Evolutionary conservation across 495 filamentous ascomycete species (phyloP).

Genomic region (Tuber borchii): DNA sequence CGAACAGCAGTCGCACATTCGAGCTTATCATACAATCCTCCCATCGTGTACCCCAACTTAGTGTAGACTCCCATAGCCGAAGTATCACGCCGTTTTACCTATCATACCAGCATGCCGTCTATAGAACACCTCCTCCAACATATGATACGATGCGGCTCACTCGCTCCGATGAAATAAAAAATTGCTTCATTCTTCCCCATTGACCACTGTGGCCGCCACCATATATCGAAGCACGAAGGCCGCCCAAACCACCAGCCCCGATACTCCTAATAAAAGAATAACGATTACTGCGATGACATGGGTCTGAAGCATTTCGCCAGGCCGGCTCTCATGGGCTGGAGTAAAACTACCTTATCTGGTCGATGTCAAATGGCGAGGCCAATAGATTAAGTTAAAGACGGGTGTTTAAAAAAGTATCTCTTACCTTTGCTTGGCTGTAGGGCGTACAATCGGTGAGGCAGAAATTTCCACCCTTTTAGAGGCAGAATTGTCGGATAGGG

Average conservation of each 20-base stretch:
- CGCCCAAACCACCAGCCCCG: constrained; percentile 24
- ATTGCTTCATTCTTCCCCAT: constrained; percentile 10
- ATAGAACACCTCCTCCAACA: neutral
- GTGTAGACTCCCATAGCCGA: neutral
- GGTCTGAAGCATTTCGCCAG: constrained; percentile 33
- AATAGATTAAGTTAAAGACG: constrained; percentile 18
- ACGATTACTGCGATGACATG: constrained; percentile 38
- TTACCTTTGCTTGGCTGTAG: constrained; percentile 14
- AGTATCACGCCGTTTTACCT: neutral
- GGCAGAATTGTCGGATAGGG: constrained; percentile 10
- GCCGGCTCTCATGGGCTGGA: constrained; percentile 27
- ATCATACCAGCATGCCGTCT: neutral
- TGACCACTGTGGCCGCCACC: constrained; percentile 12
- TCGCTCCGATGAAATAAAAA: neutral
- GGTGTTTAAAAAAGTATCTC: constrained; percentile 14
- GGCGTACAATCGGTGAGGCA: constrained; percentile 2
- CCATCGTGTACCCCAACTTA: neutral
- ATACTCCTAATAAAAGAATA: constrained; percentile 32
- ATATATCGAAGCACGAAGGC: constrained; percentile 26
- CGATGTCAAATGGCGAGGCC: constrained; percentile 13
- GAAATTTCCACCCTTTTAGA: neutral
- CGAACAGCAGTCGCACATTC: neutral
- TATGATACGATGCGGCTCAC: neutral
- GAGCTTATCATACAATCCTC: neutral
- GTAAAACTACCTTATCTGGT: constrained; percentile 16